phyloP scores from a whole-genome alignment of 768 basidiomycete genomes.

The Mycena haematopus region DNA sequence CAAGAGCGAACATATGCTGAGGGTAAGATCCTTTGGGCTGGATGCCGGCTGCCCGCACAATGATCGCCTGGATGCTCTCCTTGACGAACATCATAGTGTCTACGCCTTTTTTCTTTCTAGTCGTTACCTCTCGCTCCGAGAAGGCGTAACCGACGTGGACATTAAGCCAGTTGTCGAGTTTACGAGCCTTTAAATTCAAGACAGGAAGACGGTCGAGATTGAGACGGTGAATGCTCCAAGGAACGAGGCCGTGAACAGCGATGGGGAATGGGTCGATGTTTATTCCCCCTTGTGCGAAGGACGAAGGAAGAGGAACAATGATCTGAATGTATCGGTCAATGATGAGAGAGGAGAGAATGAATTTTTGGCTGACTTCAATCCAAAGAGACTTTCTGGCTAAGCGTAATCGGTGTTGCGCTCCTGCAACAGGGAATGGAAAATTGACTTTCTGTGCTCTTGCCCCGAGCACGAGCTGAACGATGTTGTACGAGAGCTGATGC shows the following conservation, averaged over 20 bases:
- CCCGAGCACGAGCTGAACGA: slow-evolving; percentile 23
- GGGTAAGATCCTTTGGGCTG: slow-evolving; percentile 13
- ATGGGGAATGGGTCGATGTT: slow-evolving; percentile 35
- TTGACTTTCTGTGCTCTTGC: slow-evolving; percentile 34
- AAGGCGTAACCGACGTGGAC: slow-evolving; percentile 31
- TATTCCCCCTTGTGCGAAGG: slow-evolving; percentile 34
- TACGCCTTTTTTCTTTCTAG: slow-evolving; percentile 44
- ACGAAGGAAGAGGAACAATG: slow-evolving; percentile 25
- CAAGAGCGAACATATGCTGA: slow-evolving; percentile 32
- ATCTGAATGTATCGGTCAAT: slow-evolving; percentile 12
- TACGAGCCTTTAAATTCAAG: slow-evolving; percentile 29
- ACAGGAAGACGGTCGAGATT: slow-evolving; percentile 39
- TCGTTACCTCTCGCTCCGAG: slow-evolving; percentile 39
- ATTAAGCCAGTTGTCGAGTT: slow-evolving; percentile 37
- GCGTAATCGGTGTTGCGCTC: slow-evolving; percentile 9
- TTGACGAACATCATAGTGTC: slow-evolving; percentile 42
- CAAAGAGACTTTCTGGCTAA: slow-evolving; percentile 21
- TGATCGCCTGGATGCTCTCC: slow-evolving; percentile 38
- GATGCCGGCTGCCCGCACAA: slow-evolving; percentile 37
- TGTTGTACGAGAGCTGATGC: slow-evolving; percentile 32
- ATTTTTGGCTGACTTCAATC: slow-evolving; percentile 41
- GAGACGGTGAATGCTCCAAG: slow-evolving; percentile 44
- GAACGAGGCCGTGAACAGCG: slow-evolving; percentile 24
- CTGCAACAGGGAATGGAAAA: slow-evolving; percentile 16
- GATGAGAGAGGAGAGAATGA: slow-evolving; percentile 20